phyloP scores from a whole-genome alignment of 176 grass and related monocot species.

The Lolium perenne region DNA sequence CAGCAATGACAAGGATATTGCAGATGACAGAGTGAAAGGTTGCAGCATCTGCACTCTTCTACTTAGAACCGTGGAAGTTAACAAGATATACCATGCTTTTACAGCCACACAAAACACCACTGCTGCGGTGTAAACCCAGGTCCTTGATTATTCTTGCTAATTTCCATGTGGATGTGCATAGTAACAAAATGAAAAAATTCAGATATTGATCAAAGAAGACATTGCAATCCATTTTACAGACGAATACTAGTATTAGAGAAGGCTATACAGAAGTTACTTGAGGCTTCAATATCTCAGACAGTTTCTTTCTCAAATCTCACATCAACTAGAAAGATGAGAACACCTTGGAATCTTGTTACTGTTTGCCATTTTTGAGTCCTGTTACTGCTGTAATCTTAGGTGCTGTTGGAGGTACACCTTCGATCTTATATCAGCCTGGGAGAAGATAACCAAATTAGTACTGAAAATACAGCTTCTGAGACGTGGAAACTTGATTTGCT shows the following conservation, averaged over 20 bases:
- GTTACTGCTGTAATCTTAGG: conserved; percentile 9
- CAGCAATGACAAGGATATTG: conserved; percentile 33
- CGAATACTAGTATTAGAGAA: neutral
- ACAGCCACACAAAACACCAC: neutral
- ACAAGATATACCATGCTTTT: neutral
- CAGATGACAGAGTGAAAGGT: neutral
- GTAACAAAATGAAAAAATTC: neutral
- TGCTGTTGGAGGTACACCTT: conserved; percentile 78
- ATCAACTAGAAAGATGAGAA: neutral
- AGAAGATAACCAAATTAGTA: neutral
- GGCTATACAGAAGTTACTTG: neutral
- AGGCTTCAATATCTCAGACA: neutral
- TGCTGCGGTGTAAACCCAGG: neutral
- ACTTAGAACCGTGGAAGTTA: neutral
- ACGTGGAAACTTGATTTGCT: neutral
- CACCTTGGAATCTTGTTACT: neutral
- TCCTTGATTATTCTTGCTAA: conserved; percentile 16
- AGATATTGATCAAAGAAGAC: neutral
- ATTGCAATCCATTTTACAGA: neutral
- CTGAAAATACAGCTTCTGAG: neutral
- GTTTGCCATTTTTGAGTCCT: neutral
- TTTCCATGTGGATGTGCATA: neutral
- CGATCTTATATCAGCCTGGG: conserved; percentile 92
- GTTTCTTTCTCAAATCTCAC: conserved; percentile 1
- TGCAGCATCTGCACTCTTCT: conserved; percentile 17